Conservation (phyloP, 495 filamentous ascomycete genomes). For the Neurospora sp. region DNA sequence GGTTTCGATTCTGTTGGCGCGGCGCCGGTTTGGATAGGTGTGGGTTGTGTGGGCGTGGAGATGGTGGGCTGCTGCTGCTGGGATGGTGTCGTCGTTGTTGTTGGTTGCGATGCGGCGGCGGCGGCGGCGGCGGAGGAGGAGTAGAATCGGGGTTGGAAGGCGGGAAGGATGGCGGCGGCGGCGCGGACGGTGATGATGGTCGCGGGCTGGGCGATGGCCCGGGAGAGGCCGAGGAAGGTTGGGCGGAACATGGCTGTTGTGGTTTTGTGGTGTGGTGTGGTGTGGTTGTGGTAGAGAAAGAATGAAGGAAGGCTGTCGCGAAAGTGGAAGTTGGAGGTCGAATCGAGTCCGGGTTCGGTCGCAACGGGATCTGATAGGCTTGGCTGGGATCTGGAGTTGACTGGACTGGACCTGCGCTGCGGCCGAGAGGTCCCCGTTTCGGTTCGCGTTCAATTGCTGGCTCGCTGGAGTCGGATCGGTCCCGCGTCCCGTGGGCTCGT, state of each 20-base stretch:
- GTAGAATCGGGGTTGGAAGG: background rate
- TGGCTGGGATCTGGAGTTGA: background rate
- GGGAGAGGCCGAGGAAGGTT: background rate
- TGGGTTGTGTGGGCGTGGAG: background rate
- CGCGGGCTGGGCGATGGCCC: slow-evolving; percentile 5
- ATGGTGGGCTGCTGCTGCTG: background rate
- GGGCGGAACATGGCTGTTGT: slow-evolving; percentile 11
- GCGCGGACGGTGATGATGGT: background rate
- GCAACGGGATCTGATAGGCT: background rate
- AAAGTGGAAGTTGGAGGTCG: background rate
- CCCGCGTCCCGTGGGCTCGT: background rate
- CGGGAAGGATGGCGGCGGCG: background rate
- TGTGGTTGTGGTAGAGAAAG: background rate
- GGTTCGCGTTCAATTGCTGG: background rate
- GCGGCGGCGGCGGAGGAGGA: background rate
- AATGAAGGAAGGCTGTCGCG: background rate
- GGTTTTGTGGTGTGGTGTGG: background rate
- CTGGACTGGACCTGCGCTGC: background rate
- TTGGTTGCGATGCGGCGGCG: background rate
- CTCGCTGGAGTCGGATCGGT: background rate
- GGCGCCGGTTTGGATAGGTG: background rate
- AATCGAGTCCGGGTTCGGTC: background rate
- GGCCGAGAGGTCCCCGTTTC: background rate
- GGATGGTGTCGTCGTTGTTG: background rate
- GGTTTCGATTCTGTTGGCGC: background rate